A percentile compares a stretch with the other conserved stretches of the same genome.
Evolutionary conservation across 2,329 filamentous ascomycete species (phyloP).

Genomic region (Ophiostoma montium): DNA sequence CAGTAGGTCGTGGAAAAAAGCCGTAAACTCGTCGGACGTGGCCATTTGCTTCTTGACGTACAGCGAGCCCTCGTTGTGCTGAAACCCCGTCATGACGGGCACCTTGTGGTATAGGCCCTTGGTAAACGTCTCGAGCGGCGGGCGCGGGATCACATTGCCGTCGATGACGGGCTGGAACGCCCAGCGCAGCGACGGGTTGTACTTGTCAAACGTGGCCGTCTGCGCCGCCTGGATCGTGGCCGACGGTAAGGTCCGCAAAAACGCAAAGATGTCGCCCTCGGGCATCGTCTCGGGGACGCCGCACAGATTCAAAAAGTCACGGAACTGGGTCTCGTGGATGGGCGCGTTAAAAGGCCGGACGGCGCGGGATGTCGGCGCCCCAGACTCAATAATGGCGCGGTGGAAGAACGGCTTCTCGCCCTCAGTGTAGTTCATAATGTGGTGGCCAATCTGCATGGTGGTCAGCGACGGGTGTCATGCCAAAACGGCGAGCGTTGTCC

Average conservation of each 20-base stretch:
- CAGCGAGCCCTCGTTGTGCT: slow-evolving; percentile 28
- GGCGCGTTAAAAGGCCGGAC: slow-evolving; percentile 28
- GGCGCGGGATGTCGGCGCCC: slow-evolving; percentile 25
- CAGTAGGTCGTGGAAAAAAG: slow-evolving; percentile 25
- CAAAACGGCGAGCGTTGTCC: not conserved
- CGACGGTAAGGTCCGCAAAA: slow-evolving; percentile 25
- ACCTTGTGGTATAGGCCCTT: slow-evolving; percentile 18
- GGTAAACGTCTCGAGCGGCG: slow-evolving; percentile 17
- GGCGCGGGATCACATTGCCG: slow-evolving; percentile 17
- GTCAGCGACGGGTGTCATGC: not conserved
- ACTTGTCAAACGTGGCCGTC: slow-evolving; percentile 21
- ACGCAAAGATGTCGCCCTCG: slow-evolving; percentile 29
- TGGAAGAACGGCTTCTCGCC: slow-evolving; percentile 21
- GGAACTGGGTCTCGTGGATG: slow-evolving; percentile 34
- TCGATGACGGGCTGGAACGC: slow-evolving; percentile 42
- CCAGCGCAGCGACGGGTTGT: slow-evolving; percentile 24
- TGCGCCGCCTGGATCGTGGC: slow-evolving; percentile 20
- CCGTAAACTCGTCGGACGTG: slow-evolving; percentile 20
- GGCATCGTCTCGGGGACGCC: slow-evolving; percentile 29
- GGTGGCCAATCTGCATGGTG: slow-evolving; percentile 35
- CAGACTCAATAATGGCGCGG: slow-evolving; percentile 26
- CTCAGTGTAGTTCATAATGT: slow-evolving; percentile 31
- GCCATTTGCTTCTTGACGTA: slow-evolving; percentile 26
- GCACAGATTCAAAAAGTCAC: slow-evolving; percentile 31
- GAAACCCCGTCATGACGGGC: slow-evolving; percentile 29